Conservation (phyloP, 2,329 filamentous ascomycete genomes). For the Aspergillus transmontanensis region DNA sequence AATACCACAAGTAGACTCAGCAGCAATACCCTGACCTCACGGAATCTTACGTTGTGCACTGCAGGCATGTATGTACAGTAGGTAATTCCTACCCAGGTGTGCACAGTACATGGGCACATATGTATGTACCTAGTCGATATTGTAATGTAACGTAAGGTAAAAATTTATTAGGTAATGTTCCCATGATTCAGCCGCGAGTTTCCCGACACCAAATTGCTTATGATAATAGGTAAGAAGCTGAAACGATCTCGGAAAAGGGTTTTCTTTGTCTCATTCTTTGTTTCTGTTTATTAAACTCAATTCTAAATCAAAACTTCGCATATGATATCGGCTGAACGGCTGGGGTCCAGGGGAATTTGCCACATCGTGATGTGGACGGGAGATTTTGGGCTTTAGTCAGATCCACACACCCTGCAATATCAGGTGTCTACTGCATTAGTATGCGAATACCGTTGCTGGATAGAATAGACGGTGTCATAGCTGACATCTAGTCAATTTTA, state of each 20-base stretch:
- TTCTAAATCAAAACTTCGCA: not conserved
- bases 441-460: not conserved
- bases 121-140: not conserved
- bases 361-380: conserved; percentile 10
- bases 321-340: not conserved
- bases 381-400: conserved; percentile 13
- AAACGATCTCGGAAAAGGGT: not conserved
- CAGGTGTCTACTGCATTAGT: conserved; percentile 5
- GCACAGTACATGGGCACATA: not conserved
- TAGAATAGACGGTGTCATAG: not conserved
- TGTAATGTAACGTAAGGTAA: conserved; percentile 6
- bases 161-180: not conserved
- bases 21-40: not conserved
- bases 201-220: conserved; percentile 1
- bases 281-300: not conserved
- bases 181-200: not conserved
- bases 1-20: not conserved
- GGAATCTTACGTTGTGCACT: conserved; percentile 3
- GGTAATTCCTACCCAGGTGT: no score
- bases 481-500: not conserved
- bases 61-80: not conserved
- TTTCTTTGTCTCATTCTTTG: not conserved
- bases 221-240: not conserved
- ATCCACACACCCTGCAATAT: conserved; percentile 17
- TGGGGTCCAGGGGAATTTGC: conserved; percentile 10